Percentiles rank a stretch among this genome's conserved stretches.
These are phyloP conservation scores for Golubevia sp. DNA, from an alignment of 1,284 basidiomycete species.

Conservation along the genomic window DNA sequence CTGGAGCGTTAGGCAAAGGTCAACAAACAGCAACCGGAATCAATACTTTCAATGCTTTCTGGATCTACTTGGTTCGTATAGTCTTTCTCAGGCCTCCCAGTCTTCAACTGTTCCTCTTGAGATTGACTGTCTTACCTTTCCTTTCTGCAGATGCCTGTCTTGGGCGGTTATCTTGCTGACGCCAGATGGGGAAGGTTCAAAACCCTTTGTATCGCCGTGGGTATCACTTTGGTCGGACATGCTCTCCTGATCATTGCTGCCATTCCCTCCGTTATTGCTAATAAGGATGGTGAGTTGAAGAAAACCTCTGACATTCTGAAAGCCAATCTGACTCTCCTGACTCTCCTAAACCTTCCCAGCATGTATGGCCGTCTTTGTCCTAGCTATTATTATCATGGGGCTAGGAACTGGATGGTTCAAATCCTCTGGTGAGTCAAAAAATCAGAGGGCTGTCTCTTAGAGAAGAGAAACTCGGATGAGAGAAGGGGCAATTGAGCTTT, in stretches of 20 bases:
- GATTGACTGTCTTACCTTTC: too few relatives aligned
- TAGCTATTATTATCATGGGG: conserved; percentile 54
- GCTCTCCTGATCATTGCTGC: conserved; percentile 46
- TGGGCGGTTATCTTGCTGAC: conserved; percentile 57
- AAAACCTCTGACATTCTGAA: too few relatives aligned
- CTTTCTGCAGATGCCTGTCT: conserved; percentile 50
- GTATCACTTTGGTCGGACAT: conserved; percentile 50
- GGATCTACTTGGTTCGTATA: conserved; percentile 50
- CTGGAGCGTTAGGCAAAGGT: conserved; percentile 52
- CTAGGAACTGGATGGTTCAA: conserved; percentile 57
- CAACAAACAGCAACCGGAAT: conserved; percentile 29
- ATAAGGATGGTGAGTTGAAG: conserved; percentile 17
- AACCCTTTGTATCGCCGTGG: conserved; percentile 48
- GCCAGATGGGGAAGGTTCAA: conserved; percentile 51
- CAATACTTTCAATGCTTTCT: conserved; percentile 56
- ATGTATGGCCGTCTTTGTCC: conserved; percentile 45
- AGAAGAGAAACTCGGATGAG: too few relatives aligned
- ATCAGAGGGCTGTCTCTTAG: too few relatives aligned
- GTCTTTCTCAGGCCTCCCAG: too few relatives aligned
- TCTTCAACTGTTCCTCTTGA: too few relatives aligned
- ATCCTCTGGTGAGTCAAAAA: too few relatives aligned
- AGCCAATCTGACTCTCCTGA: too few relatives aligned
- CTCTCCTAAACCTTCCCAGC: too few relatives aligned
- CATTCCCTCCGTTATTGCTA: conserved; percentile 38
- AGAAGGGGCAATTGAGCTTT: too few relatives aligned